Base-by-base conservation (phyloP, 345 rosid species). In the Excoecaria agallocha region DNA sequence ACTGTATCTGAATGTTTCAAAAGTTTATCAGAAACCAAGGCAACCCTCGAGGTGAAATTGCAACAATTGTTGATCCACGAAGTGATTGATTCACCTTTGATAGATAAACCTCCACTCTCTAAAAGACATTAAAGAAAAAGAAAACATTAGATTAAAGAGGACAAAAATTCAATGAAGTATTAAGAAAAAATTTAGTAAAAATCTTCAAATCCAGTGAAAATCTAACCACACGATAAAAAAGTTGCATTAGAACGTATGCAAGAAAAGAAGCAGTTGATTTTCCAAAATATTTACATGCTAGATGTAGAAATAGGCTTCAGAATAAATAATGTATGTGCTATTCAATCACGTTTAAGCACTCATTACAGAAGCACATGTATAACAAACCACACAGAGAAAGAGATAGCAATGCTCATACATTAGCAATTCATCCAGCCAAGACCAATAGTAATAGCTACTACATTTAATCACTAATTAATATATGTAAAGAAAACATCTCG, bases 81-180 rank as follows among this genome's bases (percentile, higher is more conserved):
- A 85, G 90, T 46, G 87, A 86, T 78, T 90, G 98, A 77, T 86
- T 89, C 63, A 90, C 85, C n/a, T n/a, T n/a, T n/a, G n/a, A n/a
- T n/a, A n/a, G n/a, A n/a, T n/a, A n/a, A n/a, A n/a, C n/a, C n/a
- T n/a, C n/a, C n/a, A n/a, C n/a, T n/a, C n/a, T n/a, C n/a, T n/a
- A n/a, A n/a, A n/a, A n/a, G n/a, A n/a, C n/a, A n/a, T n/a, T n/a
- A n/a, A n/a, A n/a, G n/a, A n/a, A n/a, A n/a, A n/a, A n/a, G n/a
- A n/a, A n/a, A n/a, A n/a, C n/a, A n/a, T n/a, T n/a, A n/a, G n/a
- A n/a, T n/a, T n/a, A n/a, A n/a, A n/a, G n/a, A n/a, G n/a, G n/a
- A n/a, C n/a, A n/a, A n/a, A n/a, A n/a, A n/a, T n/a, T n/a, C n/a
- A n/a, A n/a, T n/a, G n/a, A n/a, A n/a, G n/a, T n/a, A n/a, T n/a